Percentiles rank a stretch among this genome's conserved stretches.
Evolutionary conservation across 306 rosid genomes (phyloP).

Genomic region (Dryas octopetala): DNA sequence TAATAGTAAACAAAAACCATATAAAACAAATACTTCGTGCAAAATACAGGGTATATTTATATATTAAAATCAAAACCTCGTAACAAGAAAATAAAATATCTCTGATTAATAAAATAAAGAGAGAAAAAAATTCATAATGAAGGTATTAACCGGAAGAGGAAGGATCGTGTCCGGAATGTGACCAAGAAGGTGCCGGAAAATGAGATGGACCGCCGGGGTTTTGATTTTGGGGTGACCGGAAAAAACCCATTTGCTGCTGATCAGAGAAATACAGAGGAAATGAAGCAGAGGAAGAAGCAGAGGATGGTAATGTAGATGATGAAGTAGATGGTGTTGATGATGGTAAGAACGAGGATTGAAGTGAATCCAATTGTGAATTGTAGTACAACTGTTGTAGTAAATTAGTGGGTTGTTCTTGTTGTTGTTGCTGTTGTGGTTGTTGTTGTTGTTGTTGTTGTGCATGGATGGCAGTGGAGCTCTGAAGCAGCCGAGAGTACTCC

Average conservation of each 20-base stretch:
- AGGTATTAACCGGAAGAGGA: constrained; percentile 50
- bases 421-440: constrained; percentile 6
- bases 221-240: constrained; percentile 40
- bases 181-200: constrained; percentile 53
- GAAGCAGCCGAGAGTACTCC: constrained; percentile 73
- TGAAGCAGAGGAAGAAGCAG: constrained; percentile 57
- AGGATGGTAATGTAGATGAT: constrained; percentile 33
- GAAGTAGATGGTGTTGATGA: constrained; percentile 29
- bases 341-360: constrained; percentile 38
- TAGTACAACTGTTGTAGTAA: constrained; percentile 59
- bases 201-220: constrained; percentile 24
- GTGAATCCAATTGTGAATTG: constrained; percentile 47
- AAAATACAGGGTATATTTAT: constrained; percentile 6
- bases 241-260: constrained; percentile 38
- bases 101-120: constrained; percentile 16
- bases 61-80: background rate
- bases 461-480: constrained; percentile 47
- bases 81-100: constrained; percentile 5
- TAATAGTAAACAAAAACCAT: background rate
- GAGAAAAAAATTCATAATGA: constrained; percentile 1
- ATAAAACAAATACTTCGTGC: background rate
- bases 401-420: constrained; percentile 29
- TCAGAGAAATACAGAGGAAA: constrained; percentile 58
- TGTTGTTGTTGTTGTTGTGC: constrained; percentile 28
- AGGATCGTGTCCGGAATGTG: constrained; percentile 54